A percentile compares a stretch with the other conserved stretches of the same genome.
Evolutionary conservation across 1,284 basidiomycete species (phyloP).

Genomic region (Taiwanofungus camphoratus): DNA sequence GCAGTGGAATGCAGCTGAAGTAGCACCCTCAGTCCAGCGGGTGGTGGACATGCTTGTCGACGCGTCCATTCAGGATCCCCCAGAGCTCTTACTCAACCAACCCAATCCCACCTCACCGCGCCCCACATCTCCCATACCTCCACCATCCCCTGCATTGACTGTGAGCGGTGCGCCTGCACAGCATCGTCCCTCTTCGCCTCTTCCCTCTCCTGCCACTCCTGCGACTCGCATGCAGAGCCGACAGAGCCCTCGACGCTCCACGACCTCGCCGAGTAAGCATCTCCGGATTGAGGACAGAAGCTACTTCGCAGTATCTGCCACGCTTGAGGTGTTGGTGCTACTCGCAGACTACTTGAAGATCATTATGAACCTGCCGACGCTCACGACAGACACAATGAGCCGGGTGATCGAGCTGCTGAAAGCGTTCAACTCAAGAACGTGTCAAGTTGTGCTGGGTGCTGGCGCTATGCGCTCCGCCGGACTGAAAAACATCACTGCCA

Average conservation of each 20-base stretch:
- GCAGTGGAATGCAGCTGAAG: constrained; percentile 81
- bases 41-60: constrained; percentile 74
- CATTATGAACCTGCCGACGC: constrained; percentile 81
- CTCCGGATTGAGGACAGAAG: constrained; percentile 79
- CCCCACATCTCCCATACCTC: constrained; percentile 17
- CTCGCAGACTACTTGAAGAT: constrained; percentile 85
- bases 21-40: constrained; percentile 61
- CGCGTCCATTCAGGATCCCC: constrained; percentile 77
- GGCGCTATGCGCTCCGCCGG: constrained; percentile 98
- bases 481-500: constrained; percentile 97
- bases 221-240: constrained; percentile 14
- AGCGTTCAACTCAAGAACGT: constrained; percentile 96
- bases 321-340: constrained; percentile 70
- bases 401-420: constrained; percentile 94
- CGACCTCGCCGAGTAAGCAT: constrained; percentile 51
- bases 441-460: constrained; percentile 96
- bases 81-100: constrained; percentile 44
- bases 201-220: constrained; percentile 24
- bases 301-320: constrained; percentile 86
- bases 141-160: constrained; percentile 19
- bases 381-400: constrained; percentile 93
- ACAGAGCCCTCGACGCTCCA: constrained; percentile 25
- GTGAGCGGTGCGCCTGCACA: constrained; percentile 17
- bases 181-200: constrained; percentile 24
- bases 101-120: constrained; percentile 24